A percentile compares a stretch with the other conserved stretches of the same genome.
These are phyloP conservation scores for Gonapodya sp. DNA, from an alignment of 192 early-diverging fungal species.

Conservation along the genomic window DNA sequence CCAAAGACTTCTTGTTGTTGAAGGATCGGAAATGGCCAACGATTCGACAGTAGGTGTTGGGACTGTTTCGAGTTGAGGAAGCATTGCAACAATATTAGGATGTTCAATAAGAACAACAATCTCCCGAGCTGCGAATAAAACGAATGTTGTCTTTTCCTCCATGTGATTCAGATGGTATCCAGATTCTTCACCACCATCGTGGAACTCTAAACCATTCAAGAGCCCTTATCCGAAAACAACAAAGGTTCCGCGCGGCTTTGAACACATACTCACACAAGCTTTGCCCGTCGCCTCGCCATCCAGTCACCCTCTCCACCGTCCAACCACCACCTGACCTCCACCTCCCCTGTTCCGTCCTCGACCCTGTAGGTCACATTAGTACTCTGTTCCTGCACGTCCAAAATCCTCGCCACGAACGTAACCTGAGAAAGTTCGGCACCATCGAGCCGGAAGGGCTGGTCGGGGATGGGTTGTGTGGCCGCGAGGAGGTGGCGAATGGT, in stretches of 20 bases:
- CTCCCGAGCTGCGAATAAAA: too few relatives aligned
- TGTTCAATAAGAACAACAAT: too few relatives aligned
- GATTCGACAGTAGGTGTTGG: conserved; percentile 60
- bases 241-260: too few relatives aligned
- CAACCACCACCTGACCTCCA: conserved; percentile 60
- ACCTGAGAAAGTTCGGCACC: conserved; percentile 57
- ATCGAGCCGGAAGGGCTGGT: conserved; percentile 58
- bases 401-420: conserved; percentile 62
- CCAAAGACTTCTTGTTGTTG: conserved; percentile 41
- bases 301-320: conserved; percentile 29
- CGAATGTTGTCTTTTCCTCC: too few relatives aligned
- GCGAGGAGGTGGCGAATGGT: conserved; percentile 66
- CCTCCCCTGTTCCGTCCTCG: conserved; percentile 70
- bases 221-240: too few relatives aligned
- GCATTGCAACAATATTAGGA: too few relatives aligned
- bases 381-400: conserved; percentile 37
- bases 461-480: conserved; percentile 33
- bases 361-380: conserved; percentile 57
- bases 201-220: too few relatives aligned
- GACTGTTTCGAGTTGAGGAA: too few relatives aligned
- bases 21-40: conserved; percentile 59
- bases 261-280: background rate
- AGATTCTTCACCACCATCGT: background rate
- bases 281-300: conserved; percentile 6
- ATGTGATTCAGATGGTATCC: background rate